These are phyloP conservation scores for Monosporascus sp. DNA, from an alignment of 2,329 filamentous ascomycete species.

Conservation along the genomic window DNA sequence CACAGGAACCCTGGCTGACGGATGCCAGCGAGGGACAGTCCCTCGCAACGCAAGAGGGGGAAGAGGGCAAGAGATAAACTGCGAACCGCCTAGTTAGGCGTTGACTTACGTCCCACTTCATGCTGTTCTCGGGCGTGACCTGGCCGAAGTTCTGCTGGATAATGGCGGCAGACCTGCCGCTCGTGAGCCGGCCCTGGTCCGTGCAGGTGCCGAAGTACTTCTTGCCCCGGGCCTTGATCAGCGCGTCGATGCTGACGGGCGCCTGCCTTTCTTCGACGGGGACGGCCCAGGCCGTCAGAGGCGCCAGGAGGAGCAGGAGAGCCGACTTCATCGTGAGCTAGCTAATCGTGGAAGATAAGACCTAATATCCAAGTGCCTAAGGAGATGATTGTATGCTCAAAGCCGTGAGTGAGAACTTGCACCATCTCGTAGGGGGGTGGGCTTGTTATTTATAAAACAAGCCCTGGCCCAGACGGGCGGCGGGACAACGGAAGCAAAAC, in stretches of 20 bases:
- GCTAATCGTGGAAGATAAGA: not conserved
- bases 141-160: conserved; percentile 58
- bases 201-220: conserved; percentile 56
- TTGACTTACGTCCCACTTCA: conserved; percentile 57
- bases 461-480: not conserved
- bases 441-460: not conserved
- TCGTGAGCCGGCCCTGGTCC: conserved; percentile 47
- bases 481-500: not conserved
- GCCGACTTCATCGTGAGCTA: conserved; percentile 23
- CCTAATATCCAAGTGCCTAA: no score
- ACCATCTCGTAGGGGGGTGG: not conserved
- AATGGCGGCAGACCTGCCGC: conserved; percentile 46
- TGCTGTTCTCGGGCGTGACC: conserved; percentile 63
- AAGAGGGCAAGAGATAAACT: not conserved
- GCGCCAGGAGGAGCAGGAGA: conserved; percentile 31
- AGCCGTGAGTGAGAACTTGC: not conserved
- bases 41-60: not conserved
- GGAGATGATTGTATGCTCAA: not conserved
- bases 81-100: conserved; percentile 19
- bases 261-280: conserved; percentile 33
- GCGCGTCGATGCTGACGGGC: conserved; percentile 43
- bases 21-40: no score
- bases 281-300: conserved; percentile 27
- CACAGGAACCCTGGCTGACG: no score
- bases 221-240: conserved; percentile 59